Percentiles rank a stretch among this genome's conserved stretches.
phyloP scores from a whole-genome alignment of 805 yeast species.

The Saccharomycopsis sp. region DNA sequence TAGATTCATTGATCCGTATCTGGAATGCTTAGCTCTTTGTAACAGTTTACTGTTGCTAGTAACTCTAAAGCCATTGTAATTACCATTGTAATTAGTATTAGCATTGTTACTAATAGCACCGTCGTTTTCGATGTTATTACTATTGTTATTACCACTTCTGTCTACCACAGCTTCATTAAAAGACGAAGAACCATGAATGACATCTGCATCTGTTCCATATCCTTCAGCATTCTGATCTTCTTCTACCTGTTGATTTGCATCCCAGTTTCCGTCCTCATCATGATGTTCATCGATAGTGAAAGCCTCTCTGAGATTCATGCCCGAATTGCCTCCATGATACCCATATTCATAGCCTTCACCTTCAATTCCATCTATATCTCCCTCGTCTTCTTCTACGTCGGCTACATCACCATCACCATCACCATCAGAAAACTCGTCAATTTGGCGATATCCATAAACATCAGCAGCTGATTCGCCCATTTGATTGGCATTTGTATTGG shows the following conservation, averaged over 20 bases:
- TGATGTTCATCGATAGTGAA: background rate
- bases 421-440: background rate
- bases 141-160: background rate
- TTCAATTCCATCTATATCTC: constrained; percentile 22
- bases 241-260: background rate
- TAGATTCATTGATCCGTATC: background rate
- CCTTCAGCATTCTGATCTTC: background rate
- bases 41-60: constrained; percentile 1
- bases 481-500: background rate
- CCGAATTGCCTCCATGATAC: background rate
- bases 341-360: constrained; percentile 9
- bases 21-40: background rate
- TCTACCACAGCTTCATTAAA: background rate
- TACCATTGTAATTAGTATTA: background rate
- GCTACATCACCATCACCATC: background rate
- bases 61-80: background rate
- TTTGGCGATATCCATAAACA: background rate
- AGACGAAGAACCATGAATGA: background rate
- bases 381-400: constrained; percentile 20
- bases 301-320: background rate
- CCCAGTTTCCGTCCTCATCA: background rate
- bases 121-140: too few relatives aligned
- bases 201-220: background rate
- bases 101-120: background rate
- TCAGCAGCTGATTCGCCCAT: background rate